These are phyloP conservation scores for Lecanicillium sp. DNA, from an alignment of 2,329 filamentous ascomycete genomes.

Conservation along the genomic window DNA sequence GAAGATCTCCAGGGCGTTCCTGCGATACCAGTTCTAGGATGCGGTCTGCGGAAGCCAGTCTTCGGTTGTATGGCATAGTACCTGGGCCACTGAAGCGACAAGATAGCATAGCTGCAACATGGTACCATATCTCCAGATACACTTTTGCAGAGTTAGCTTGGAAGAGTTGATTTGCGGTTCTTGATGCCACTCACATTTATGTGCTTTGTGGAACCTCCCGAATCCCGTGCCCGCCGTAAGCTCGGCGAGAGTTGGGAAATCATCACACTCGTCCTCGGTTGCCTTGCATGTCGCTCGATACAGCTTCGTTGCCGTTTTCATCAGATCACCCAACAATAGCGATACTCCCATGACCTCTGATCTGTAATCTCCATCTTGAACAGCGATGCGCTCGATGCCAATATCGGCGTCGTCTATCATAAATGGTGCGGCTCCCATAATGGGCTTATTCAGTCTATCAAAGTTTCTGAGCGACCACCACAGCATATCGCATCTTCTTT, in stretches of 20 bases:
- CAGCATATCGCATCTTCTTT: slow-evolving; percentile 10
- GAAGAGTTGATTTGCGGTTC: no score
- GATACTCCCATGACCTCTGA: slow-evolving; percentile 11
- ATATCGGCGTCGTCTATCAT: slow-evolving; percentile 15
- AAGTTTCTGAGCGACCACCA: slow-evolving; percentile 14
- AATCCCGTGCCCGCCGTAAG: slow-evolving; percentile 3
- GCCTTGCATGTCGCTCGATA: slow-evolving; percentile 12
- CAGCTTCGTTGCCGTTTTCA: slow-evolving; percentile 12
- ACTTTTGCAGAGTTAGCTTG: neutral
- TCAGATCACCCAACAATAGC: slow-evolving; percentile 11
- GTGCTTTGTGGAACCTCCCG: slow-evolving; percentile 9
- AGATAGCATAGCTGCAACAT: slow-evolving; percentile 14
- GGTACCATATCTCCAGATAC: slow-evolving; percentile 15
- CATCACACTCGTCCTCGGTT: slow-evolving; percentile 7
- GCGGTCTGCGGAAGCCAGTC: slow-evolving; percentile 11
- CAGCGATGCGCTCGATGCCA: slow-evolving; percentile 6
- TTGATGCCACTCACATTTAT: slow-evolving; percentile 9
- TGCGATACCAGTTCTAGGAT: slow-evolving; percentile 9
- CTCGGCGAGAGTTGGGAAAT: slow-evolving; percentile 10
- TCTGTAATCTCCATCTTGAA: slow-evolving; percentile 3
- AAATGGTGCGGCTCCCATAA: slow-evolving; percentile 14
- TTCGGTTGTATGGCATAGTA: slow-evolving; percentile 10
- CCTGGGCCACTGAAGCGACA: slow-evolving; percentile 14
- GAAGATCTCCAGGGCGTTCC: slow-evolving; percentile 7
- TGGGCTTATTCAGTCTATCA: slow-evolving; percentile 14